phyloP scores from a whole-genome alignment of 2,329 filamentous ascomycete species.

The Tolypocladium tropicale region DNA sequence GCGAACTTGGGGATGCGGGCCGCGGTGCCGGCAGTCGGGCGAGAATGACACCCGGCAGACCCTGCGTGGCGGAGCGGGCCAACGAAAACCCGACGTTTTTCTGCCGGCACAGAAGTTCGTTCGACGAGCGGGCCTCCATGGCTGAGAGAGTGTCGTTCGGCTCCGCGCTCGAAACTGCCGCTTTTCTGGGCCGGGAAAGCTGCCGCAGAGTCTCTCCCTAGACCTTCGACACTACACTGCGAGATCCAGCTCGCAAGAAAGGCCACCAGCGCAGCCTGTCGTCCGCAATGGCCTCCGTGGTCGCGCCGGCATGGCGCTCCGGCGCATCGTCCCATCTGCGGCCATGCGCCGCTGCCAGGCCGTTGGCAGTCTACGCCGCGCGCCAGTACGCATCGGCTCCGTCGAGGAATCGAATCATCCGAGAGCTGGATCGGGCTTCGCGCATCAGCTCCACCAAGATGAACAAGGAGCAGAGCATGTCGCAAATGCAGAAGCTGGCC shows the following conservation, averaged over 20 bases:
- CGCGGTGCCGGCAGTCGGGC: not conserved
- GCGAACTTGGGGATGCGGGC: not conserved
- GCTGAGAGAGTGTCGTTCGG: not conserved
- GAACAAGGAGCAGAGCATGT: conserved; percentile 18
- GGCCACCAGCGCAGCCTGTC: not conserved
- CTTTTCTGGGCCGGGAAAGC: not conserved
- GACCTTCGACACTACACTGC: not conserved
- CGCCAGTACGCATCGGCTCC: conserved; percentile 15
- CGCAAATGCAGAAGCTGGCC: conserved; percentile 18
- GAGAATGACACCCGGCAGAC: not conserved
- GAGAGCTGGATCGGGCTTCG: conserved; percentile 17
- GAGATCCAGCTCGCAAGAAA: not conserved
- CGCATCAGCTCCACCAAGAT: conserved; percentile 12
- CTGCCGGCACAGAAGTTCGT: not conserved
- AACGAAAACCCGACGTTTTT: not conserved
- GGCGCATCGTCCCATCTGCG: conserved; percentile 8
- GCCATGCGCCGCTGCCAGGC: conserved; percentile 9
- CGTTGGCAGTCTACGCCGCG: conserved; percentile 10
- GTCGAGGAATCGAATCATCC: conserved; percentile 13
- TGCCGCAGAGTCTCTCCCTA: not conserved
- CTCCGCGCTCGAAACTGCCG: not conserved
- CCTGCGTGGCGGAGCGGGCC: not conserved
- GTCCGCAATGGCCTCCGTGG: conserved; percentile 6
- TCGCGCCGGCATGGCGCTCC: conserved; percentile 10
- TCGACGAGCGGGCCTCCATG: not conserved